These are phyloP conservation scores for Diaporthe velutina DNA, from an alignment of 2,329 filamentous ascomycete species.

Conservation along the genomic window DNA sequence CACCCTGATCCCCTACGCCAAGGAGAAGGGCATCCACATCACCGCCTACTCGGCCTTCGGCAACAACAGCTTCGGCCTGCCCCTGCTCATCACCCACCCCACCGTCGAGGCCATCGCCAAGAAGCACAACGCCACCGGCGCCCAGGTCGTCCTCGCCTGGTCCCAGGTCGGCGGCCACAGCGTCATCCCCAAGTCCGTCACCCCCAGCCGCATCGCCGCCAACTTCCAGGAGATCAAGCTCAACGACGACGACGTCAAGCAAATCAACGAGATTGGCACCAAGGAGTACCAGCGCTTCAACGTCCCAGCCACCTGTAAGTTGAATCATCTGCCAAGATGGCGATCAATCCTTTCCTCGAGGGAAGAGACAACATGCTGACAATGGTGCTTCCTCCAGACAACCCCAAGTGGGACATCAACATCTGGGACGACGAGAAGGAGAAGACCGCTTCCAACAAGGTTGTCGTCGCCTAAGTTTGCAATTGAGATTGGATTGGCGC, in stretches of 20 bases:
- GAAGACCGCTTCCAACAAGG: conserved; percentile 61
- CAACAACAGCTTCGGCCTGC: conserved; percentile 57
- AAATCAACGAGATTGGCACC: conserved; percentile 72
- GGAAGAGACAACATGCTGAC: background rate
- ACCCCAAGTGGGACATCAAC: conserved; percentile 68
- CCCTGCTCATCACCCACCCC: conserved; percentile 70
- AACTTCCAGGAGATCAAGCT: conserved; percentile 80
- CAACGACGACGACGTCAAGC: conserved; percentile 68
- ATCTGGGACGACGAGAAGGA: conserved; percentile 68
- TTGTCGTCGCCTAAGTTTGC: conserved; percentile 49
- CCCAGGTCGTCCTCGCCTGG: conserved; percentile 69
- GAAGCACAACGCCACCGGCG: conserved; percentile 58
- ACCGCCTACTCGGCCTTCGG: conserved; percentile 74
- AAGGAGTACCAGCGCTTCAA: conserved; percentile 57
- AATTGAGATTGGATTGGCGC: background rate
- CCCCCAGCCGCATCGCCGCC: conserved; percentile 73
- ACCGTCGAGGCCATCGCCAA: conserved; percentile 69
- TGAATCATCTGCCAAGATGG: background rate
- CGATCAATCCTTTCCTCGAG: too few species aligned
- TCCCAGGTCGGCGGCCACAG: conserved; percentile 70
- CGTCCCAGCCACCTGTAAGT: conserved; percentile 58
- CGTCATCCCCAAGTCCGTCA: conserved; percentile 83
- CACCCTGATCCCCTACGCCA: conserved; percentile 71
- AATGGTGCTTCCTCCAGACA: conserved; percentile 50
- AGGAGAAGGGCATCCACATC: conserved; percentile 73